These are phyloP conservation scores for Clonostachys chloroleuca DNA, from an alignment of 2,329 filamentous ascomycete genomes.

Conservation along the genomic window DNA sequence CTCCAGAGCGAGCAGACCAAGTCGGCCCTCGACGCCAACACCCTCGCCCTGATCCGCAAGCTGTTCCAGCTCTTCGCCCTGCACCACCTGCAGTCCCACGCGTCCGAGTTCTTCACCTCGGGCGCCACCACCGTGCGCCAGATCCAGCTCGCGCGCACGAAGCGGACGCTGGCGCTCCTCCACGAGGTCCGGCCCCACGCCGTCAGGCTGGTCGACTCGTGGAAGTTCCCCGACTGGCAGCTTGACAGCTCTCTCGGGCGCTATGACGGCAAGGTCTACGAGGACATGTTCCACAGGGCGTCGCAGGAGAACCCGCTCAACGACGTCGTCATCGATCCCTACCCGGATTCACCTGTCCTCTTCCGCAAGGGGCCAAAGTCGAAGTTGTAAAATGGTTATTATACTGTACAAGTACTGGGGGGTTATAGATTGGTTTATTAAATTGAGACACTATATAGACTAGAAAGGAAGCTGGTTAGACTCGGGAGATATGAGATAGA, in stretches of 20 bases:
- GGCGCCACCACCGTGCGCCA: conserved; percentile 67
- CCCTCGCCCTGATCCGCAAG: conserved; percentile 58
- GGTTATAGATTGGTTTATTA: too few species aligned
- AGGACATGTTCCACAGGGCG: conserved; percentile 71
- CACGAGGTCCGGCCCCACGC: conserved; percentile 72
- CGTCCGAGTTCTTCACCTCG: conserved; percentile 68
- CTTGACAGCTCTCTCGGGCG: conserved; percentile 68
- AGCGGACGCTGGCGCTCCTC: conserved; percentile 64
- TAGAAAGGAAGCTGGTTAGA: too few species aligned
- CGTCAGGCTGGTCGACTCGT: conserved; percentile 65
- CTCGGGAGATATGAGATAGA: too few species aligned
- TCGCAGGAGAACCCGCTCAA: conserved; percentile 72
- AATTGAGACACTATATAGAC: too few species aligned
- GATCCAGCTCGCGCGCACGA: conserved; percentile 61
- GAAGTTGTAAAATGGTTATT: too few species aligned
- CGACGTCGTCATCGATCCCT: conserved; percentile 66
- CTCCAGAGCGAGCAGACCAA: conserved; percentile 38
- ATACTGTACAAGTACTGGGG: too few species aligned
- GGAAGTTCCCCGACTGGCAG: conserved; percentile 77
- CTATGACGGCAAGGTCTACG: conserved; percentile 71
- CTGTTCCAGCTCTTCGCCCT: conserved; percentile 79
- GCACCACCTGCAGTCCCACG: conserved; percentile 59
- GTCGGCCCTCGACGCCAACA: conserved; percentile 52
- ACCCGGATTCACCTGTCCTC: conserved; percentile 38
- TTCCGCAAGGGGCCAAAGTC: too few species aligned